Percentiles rank a stretch among this genome's conserved stretches.
Conservation (phyloP, 116 monocot genomes). For the Cymodocea nodosa region DNA sequence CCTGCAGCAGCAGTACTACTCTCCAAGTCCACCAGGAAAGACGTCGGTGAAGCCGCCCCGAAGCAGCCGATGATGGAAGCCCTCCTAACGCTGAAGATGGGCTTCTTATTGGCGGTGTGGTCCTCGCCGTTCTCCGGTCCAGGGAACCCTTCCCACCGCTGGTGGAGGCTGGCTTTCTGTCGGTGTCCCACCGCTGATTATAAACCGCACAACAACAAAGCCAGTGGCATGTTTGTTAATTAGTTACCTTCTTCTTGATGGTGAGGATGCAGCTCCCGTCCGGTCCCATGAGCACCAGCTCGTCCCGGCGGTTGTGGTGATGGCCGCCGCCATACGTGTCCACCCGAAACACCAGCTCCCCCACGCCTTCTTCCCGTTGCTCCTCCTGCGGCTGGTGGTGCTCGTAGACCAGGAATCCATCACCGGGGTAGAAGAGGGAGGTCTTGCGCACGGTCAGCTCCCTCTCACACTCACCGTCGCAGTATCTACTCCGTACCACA, state of each 20-base stretch:
- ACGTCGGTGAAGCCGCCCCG: conserved; percentile 6
- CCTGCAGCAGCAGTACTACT: background rate
- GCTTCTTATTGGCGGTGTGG: conserved; percentile 2
- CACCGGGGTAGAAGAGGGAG: conserved; percentile 61
- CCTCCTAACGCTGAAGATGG: conserved; percentile 57
- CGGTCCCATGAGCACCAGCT: conserved; percentile 74
- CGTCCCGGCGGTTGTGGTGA: conserved; percentile 14
- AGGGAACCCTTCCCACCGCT: conserved; percentile 84
- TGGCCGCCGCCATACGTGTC: conserved; percentile 34
- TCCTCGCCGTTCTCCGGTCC: conserved; percentile 23
- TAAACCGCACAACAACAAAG: background rate
- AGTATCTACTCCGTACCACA: background rate
- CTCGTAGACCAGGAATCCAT: conserved; percentile 76
- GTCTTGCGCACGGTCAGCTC: conserved; percentile 71
- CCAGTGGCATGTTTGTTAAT: background rate
- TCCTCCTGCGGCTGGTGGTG: conserved; percentile 7
- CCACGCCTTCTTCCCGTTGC: conserved; percentile 1
- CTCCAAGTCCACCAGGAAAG: conserved; percentile 35
- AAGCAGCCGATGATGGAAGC: conserved; percentile 54
- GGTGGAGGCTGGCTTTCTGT: conserved; percentile 78
- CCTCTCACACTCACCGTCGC: conserved; percentile 8
- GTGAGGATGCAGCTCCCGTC: conserved; percentile 67
- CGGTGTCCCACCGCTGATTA: background rate
- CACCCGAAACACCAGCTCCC: conserved; percentile 71
- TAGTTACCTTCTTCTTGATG: conserved; percentile 42